phyloP scores from a whole-genome alignment of 331 rosid genomes.

The Stylosanthes scabra region DNA sequence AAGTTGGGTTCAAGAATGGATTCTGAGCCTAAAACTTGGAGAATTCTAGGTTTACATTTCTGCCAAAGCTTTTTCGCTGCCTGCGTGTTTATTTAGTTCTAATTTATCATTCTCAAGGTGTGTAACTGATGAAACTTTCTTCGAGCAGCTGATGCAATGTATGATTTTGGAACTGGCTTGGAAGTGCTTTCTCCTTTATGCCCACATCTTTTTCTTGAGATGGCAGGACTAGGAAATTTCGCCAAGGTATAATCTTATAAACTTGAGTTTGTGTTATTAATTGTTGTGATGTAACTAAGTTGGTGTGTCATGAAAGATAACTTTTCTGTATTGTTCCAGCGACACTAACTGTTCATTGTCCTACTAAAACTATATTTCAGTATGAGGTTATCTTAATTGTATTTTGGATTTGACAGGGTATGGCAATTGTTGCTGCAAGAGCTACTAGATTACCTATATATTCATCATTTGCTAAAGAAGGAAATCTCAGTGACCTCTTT shows the following conservation, averaged over 20 bases:
- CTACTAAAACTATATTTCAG: neutral
- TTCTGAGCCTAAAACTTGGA: conserved; percentile 85
- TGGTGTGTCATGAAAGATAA: neutral
- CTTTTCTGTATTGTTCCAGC: neutral
- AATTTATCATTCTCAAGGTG: conserved; percentile 21
- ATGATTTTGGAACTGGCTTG: conserved; percentile 82
- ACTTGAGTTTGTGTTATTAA: neutral
- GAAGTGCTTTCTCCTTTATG: conserved; percentile 88
- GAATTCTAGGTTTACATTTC: conserved; percentile 67
- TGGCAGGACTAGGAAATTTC: conserved; percentile 86
- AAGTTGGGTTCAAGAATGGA: conserved; percentile 90
- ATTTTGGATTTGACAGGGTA: conserved; percentile 62
- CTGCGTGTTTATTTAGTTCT: neutral
- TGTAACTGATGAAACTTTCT: conserved; percentile 33
- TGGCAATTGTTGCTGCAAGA: conserved; percentile 90
- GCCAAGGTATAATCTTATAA: conserved; percentile 62
- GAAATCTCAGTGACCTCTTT: conserved; percentile 90
- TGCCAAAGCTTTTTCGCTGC: neutral
- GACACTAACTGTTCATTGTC: neutral
- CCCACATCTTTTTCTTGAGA: conserved; percentile 80
- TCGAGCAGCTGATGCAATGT: conserved; percentile 84
- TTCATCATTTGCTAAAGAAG: conserved; percentile 92
- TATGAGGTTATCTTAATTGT: conserved; percentile 12
- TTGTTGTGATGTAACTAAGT: neutral
- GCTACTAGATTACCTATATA: conserved; percentile 90